Evolutionary conservation across 352 stramenopile species (phyloP).

Genomic region (Phytophthora melonis): DNA sequence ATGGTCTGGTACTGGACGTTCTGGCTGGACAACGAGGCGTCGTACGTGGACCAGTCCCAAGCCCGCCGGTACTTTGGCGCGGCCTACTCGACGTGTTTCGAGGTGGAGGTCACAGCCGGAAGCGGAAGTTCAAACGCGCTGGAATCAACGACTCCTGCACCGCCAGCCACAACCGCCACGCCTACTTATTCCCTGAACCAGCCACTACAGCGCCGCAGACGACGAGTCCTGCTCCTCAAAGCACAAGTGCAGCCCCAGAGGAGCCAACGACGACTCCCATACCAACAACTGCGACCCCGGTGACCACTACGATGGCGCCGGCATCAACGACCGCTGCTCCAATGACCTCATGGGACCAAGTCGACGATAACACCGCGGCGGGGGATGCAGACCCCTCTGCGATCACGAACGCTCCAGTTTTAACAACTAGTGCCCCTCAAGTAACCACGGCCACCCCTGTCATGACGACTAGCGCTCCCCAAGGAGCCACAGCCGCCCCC

Average conservation of each 20-base stretch:
- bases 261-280: slow-evolving; percentile 3
- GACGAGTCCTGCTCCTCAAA: slow-evolving; percentile 5
- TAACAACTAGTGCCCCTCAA: neutral
- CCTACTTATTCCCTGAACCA: neutral
- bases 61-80: slow-evolving; percentile 71
- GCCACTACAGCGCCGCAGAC: slow-evolving; percentile 10
- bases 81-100: slow-evolving; percentile 75
- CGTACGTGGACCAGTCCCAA: slow-evolving; percentile 59
- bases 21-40: slow-evolving; percentile 54
- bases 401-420: neutral
- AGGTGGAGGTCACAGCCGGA: slow-evolving; percentile 56
- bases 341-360: neutral
- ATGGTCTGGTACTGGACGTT: slow-evolving; percentile 84
- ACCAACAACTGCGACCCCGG: slow-evolving; percentile 4
- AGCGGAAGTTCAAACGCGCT: slow-evolving; percentile 12
- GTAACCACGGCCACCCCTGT: too few relatives aligned
- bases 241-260: slow-evolving; percentile 4
- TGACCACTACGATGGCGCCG: slow-evolving; percentile 5
- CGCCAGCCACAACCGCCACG: slow-evolving; percentile 3
- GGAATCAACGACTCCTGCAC: neutral
- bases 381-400: neutral
- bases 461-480: neutral
- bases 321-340: slow-evolving; percentile 3
- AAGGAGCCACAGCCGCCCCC: neutral
- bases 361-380: neutral